phyloP scores from a whole-genome alignment of 768 basidiomycete species.

The Russula ochroleuca region DNA sequence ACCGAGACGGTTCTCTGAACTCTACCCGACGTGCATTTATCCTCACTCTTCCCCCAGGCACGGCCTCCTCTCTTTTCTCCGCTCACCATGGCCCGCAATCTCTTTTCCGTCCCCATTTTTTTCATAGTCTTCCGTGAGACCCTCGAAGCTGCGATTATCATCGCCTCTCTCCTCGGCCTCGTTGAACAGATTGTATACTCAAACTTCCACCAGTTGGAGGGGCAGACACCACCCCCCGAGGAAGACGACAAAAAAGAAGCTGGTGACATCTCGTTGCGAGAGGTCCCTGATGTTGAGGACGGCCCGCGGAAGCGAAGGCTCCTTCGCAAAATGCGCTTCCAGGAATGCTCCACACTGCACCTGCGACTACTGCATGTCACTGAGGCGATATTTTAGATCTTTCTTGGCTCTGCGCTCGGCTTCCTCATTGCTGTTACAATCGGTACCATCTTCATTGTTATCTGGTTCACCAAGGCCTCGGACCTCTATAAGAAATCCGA shows the following conservation, averaged over 20 bases:
- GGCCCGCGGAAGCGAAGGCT: conserved; percentile 39
- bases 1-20: not conserved
- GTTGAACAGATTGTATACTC: conserved; percentile 72
- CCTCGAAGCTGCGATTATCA: conserved; percentile 86
- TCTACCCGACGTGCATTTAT: conserved; percentile 15
- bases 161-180: conserved; percentile 86
- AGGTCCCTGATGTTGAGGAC: conserved; percentile 24
- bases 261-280: conserved; percentile 2
- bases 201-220: not conserved
- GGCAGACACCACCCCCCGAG: not conserved
- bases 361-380: not conserved
- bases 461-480: conserved; percentile 90
- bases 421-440: conserved; percentile 76
- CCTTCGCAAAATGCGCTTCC: conserved; percentile 64
- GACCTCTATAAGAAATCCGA: conserved; percentile 84
- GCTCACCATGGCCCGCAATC: conserved; percentile 55
- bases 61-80: conserved; percentile 10
- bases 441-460: conserved; percentile 87
- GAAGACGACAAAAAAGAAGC: conserved; percentile 8
- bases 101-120: conserved; percentile 91
- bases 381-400: conserved; percentile 49
- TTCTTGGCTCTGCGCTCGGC: conserved; percentile 68
- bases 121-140: conserved; percentile 97
- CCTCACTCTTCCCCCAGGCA: conserved; percentile 10
- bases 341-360: conserved; percentile 38